Percentiles rank a stretch among this genome's conserved stretches.
Conservation (phyloP, 2,329 filamentous ascomycete species). For the Calonectria hawksworthii region DNA sequence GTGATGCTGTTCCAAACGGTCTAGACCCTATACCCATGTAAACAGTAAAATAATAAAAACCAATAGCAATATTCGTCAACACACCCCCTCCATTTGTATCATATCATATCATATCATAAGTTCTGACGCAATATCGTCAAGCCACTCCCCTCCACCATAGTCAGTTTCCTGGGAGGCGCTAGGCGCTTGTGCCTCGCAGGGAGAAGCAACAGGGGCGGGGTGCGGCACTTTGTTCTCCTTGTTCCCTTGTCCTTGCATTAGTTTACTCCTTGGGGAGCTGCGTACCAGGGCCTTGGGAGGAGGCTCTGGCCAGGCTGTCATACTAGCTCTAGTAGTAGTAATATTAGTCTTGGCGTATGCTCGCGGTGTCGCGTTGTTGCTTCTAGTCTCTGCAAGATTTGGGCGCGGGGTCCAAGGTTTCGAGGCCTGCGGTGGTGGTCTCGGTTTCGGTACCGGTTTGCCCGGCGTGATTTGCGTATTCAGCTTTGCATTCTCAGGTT, state of each 20-base stretch:
- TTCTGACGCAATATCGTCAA: constrained; percentile 54
- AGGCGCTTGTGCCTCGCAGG: background rate
- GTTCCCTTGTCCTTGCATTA: constrained; percentile 9
- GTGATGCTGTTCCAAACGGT: background rate
- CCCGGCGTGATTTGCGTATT: background rate
- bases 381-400: background rate
- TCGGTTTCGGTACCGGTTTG: constrained; percentile 3
- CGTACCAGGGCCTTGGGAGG: background rate
- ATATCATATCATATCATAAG: constrained; percentile 41
- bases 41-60: background rate
- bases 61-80: background rate
- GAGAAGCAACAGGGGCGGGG: background rate
- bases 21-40: background rate
- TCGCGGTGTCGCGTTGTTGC: background rate
- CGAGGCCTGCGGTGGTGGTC: background rate
- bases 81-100: constrained; percentile 11
- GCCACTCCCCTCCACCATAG: constrained; percentile 56
- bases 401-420: background rate
- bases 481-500: background rate
- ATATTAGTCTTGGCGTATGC: background rate
- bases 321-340: background rate
- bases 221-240: constrained; percentile 44
- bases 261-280: background rate
- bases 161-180: constrained; percentile 54
- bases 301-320: background rate